phyloP scores from a whole-genome alignment of 495 filamentous ascomycete species.

The Penicillium alfredii region DNA sequence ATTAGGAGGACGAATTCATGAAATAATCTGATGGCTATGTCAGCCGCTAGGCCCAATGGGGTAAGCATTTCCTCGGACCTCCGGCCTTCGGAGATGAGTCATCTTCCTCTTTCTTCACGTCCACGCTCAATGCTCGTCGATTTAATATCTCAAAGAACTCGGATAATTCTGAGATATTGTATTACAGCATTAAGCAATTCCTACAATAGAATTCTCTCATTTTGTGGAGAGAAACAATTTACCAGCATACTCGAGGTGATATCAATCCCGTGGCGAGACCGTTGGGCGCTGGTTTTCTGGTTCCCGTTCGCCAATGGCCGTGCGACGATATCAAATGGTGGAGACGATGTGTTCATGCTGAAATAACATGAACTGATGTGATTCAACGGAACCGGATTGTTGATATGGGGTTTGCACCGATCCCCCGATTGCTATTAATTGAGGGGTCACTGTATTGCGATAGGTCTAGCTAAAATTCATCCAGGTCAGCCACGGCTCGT shows the following conservation, averaged over 20 bases:
- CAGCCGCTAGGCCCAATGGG: slow-evolving; percentile 16
- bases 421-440: too few species aligned
- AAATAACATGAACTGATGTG: too few species aligned
- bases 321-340: slow-evolving; percentile 24
- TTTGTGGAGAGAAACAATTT: too few species aligned
- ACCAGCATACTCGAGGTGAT: slow-evolving; percentile 5
- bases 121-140: too few species aligned
- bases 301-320: slow-evolving; percentile 15
- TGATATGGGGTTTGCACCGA: too few species aligned
- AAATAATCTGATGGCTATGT: slow-evolving; percentile 30
- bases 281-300: slow-evolving; percentile 14
- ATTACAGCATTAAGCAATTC: too few species aligned
- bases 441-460: too few species aligned
- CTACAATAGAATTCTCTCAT: too few species aligned
- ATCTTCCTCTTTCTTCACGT: slow-evolving; percentile 1
- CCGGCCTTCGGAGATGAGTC: slow-evolving; percentile 25
- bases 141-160: background rate
- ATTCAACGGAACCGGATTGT: too few species aligned
- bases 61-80: slow-evolving; percentile 12
- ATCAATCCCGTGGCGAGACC: slow-evolving; percentile 18
- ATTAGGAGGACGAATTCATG: slow-evolving; percentile 32
- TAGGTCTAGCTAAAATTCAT: slow-evolving; percentile 14
- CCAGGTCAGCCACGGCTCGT: slow-evolving; percentile 9
- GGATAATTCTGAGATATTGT: too few species aligned
- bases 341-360: too few species aligned